A percentile compares a stretch with the other conserved stretches of the same genome.
Conservation (phyloP, 805 yeast species). For the Wickerhamiella dianesei region DNA sequence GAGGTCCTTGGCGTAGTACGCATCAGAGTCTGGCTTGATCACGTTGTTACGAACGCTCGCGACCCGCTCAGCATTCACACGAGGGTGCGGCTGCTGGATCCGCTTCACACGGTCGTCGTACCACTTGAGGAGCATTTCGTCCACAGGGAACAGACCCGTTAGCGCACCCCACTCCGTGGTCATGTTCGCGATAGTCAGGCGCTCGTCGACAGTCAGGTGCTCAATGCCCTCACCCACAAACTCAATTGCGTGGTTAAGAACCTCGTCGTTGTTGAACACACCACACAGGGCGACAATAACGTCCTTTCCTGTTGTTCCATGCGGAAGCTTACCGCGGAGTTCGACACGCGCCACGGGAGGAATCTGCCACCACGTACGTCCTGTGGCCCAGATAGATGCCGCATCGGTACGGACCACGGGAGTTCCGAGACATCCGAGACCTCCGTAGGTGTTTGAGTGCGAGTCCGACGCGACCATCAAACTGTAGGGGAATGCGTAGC, state of each 20-base stretch:
- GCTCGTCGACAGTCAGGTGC: constrained; percentile 22
- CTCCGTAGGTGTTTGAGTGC: constrained; percentile 96
- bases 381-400: constrained; percentile 99
- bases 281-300: constrained; percentile 96
- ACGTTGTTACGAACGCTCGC: constrained; percentile 35
- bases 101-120: constrained; percentile 49
- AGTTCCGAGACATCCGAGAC: constrained; percentile 89
- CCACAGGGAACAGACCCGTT: constrained; percentile 96
- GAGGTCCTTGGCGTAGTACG: constrained; percentile 78
- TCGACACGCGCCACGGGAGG: constrained; percentile 97
- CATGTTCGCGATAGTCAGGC: constrained; percentile 70
- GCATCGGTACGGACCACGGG: constrained; percentile 98
- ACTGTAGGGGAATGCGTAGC: constrained; percentile 90
- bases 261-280: constrained; percentile 79
- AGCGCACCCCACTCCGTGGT: constrained; percentile 99
- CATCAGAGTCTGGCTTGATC: constrained; percentile 53
- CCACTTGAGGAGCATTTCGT: constrained; percentile 60
- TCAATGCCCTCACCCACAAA: constrained; percentile 22
- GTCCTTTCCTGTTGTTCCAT: constrained; percentile 91
- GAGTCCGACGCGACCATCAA: constrained; percentile 95
- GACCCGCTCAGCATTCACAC: constrained; percentile 55
- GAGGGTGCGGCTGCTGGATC: constrained; percentile 65
- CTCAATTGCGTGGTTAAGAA: constrained; percentile 45
- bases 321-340: constrained; percentile 63
- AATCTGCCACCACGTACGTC: constrained; percentile 99